Evolutionary conservation across 352 stramenopile species (phyloP).

Genomic region (Globisporangium perplexum): DNA sequence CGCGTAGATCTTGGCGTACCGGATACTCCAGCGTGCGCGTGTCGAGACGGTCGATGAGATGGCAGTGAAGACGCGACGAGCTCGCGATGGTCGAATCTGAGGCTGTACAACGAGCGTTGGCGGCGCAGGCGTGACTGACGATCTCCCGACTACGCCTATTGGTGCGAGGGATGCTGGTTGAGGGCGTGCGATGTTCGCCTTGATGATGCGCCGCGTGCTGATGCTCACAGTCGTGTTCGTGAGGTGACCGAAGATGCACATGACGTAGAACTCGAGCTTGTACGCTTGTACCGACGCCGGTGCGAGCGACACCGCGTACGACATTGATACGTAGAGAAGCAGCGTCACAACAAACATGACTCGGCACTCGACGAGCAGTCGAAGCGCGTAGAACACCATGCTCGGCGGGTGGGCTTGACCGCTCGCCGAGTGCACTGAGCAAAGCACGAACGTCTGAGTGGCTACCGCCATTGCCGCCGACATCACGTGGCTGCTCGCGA

Average conservation of each 20-base stretch:
- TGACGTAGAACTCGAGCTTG: slow-evolving; percentile 1
- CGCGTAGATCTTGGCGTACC: slow-evolving; percentile 1
- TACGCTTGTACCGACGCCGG: background rate
- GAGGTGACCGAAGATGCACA: background rate
- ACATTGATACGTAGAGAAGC: background rate
- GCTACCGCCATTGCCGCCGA: background rate
- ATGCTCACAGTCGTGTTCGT: background rate
- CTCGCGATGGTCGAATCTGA: background rate
- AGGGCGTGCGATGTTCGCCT: background rate
- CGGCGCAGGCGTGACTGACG: background rate
- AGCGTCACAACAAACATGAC: background rate
- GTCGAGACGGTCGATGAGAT: background rate
- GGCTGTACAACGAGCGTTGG: background rate
- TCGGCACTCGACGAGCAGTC: background rate
- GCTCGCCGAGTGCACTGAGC: background rate
- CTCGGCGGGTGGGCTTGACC: background rate
- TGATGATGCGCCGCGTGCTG: slow-evolving; percentile 8
- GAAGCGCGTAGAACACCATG: background rate
- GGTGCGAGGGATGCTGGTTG: background rate
- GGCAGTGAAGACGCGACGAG: background rate
- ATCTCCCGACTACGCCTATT: background rate
- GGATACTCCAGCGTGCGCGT: background rate
- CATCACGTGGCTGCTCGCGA: slow-evolving; percentile 1
- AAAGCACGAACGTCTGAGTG: slow-evolving; percentile 1
- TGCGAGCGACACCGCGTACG: slow-evolving; percentile 2